A percentile compares a stretch with the other conserved stretches of the same genome.
Conservation (phyloP, 2,329 filamentous ascomycete species). For the Ceratocystis diversiconidia region DNA sequence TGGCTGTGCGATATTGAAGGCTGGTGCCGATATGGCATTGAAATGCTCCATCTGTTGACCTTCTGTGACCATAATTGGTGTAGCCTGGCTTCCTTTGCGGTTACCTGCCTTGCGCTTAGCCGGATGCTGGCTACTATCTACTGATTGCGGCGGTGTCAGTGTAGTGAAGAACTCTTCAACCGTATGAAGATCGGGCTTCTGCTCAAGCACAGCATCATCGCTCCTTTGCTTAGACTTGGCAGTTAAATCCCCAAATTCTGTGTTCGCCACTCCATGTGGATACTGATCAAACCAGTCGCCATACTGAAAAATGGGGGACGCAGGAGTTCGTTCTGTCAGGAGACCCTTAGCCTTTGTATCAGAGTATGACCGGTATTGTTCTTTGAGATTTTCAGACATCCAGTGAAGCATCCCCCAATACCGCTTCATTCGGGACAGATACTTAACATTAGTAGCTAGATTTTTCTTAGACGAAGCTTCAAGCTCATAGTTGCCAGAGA, state of each 20-base stretch:
- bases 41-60: constrained; percentile 3
- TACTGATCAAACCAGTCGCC: constrained; percentile 96
- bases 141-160: constrained; percentile 49
- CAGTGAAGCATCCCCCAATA: constrained; percentile 99
- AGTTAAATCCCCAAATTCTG: constrained; percentile 67
- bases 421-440: constrained; percentile 85
- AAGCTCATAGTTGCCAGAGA: constrained; percentile 65
- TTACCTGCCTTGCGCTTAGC: constrained; percentile 27
- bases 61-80: neutral
- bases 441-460: constrained; percentile 75
- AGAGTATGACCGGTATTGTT: constrained; percentile 71
- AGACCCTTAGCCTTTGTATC: constrained; percentile 52
- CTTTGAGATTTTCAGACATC: constrained; percentile 83
- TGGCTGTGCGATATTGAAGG: constrained; percentile 20
- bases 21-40: constrained; percentile 16
- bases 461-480: constrained; percentile 71
- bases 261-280: constrained; percentile 74
- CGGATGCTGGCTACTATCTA: constrained; percentile 25
- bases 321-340: constrained; percentile 23
- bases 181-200: constrained; percentile 80
- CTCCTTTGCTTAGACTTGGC: constrained; percentile 59
- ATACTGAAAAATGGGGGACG: constrained; percentile 61
- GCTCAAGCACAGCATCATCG: constrained; percentile 76
- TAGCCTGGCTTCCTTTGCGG: neutral
- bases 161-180: constrained; percentile 89